A percentile compares a stretch with the other conserved stretches of the same genome.
These are phyloP conservation scores for Sugiyamaella americana DNA, from an alignment of 805 yeast genomes.

Conservation along the genomic window DNA sequence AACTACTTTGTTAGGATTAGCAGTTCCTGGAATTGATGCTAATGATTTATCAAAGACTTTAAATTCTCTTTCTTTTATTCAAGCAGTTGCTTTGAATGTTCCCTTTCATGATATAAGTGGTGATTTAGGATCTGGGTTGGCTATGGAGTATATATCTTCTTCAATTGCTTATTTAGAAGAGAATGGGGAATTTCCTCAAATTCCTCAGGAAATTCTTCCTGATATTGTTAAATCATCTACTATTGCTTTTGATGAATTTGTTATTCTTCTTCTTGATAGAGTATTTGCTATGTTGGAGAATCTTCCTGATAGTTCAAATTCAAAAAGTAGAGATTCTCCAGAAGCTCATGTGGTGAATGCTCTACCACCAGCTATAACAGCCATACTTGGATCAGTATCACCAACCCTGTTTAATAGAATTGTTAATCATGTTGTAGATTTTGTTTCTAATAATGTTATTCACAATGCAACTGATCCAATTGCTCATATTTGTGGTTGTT, in stretches of 20 bases:
- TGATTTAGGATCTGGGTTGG: conserved; percentile 29
- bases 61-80: conserved; percentile 60
- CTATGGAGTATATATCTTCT: conserved; percentile 54
- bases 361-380: conserved; percentile 35
- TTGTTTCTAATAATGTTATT: conserved; percentile 52
- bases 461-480: conserved; percentile 56
- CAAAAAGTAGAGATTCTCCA: conserved; percentile 27
- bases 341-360: conserved; percentile 43
- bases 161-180: conserved; percentile 54
- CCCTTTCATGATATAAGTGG: conserved; percentile 61
- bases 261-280: conserved; percentile 50
- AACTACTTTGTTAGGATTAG: conserved; percentile 61
- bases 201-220: conserved; percentile 43
- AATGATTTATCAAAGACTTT: conserved; percentile 76
- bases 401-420: conserved; percentile 25
- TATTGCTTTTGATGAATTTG: conserved; percentile 56
- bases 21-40: conserved; percentile 78
- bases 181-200: conserved; percentile 14
- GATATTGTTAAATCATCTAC: conserved; percentile 68
- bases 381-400: conserved; percentile 30
- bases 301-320: conserved; percentile 48
- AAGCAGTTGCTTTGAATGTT: conserved; percentile 61
- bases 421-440: conserved; percentile 36
- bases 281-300: conserved; percentile 62
- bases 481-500: conserved; percentile 65